These are phyloP conservation scores for Cyclotella atomus DNA, from an alignment of 108 stramenopile genomes.

Conservation along the genomic window DNA sequence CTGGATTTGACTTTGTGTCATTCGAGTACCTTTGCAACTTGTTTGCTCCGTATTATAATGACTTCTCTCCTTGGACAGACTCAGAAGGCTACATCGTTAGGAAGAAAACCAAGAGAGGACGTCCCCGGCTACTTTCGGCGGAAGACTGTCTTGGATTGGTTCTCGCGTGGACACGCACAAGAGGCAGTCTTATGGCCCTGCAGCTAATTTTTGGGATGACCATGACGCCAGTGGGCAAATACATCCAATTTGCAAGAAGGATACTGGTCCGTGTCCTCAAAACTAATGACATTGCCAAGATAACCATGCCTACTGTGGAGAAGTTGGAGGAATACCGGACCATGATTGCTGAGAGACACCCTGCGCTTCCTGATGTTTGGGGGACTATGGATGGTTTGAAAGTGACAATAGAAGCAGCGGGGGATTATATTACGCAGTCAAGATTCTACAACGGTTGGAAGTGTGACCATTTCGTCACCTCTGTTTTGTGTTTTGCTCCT, in stretches of 20 bases:
- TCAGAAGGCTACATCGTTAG: background rate
- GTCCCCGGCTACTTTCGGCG: background rate
- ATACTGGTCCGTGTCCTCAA: background rate
- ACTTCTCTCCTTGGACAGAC: background rate
- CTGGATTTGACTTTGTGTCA: background rate
- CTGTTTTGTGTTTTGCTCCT: constrained; percentile 44
- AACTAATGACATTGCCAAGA: background rate
- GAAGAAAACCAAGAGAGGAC: background rate
- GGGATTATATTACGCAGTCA: background rate
- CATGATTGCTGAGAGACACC: background rate
- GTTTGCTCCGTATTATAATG: background rate
- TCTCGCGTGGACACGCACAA: background rate
- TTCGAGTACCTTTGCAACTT: background rate
- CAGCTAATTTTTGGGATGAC: background rate
- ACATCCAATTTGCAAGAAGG: background rate
- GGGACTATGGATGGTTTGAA: background rate
- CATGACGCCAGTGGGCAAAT: background rate
- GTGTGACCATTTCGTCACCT: constrained; percentile 15
- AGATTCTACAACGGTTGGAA: too few species aligned
- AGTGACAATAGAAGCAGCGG: background rate
- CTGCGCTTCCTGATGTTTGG: background rate
- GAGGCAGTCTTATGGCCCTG: background rate
- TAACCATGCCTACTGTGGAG: background rate
- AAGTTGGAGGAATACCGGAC: background rate
- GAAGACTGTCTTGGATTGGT: background rate